phyloP scores from a whole-genome alignment of 2,329 filamentous ascomycete genomes.

The Alternaria sp. region DNA sequence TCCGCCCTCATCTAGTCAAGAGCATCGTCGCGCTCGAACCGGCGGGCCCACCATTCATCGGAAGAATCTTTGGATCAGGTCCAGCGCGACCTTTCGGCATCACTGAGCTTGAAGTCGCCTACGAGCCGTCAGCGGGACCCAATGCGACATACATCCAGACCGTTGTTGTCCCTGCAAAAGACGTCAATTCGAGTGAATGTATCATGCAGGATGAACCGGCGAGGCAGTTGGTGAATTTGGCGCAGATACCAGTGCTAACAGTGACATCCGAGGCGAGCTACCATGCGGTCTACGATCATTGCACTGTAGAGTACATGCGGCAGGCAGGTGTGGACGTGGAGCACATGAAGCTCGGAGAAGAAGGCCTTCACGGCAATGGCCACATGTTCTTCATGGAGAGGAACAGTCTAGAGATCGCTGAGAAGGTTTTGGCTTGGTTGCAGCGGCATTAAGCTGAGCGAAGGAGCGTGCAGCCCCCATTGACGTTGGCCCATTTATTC shows the following conservation, averaged over 20 bases:
- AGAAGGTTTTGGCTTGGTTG: neutral
- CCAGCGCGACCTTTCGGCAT: constrained; percentile 43
- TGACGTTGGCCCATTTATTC: neutral
- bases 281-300: constrained; percentile 64
- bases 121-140: constrained; percentile 39
- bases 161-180: constrained; percentile 24
- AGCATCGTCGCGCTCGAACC: constrained; percentile 62
- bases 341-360: constrained; percentile 31
- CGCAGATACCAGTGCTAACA: constrained; percentile 56
- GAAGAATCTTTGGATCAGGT: neutral
- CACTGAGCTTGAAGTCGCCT: constrained; percentile 40
- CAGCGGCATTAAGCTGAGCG: neutral
- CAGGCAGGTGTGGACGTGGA: constrained; percentile 49
- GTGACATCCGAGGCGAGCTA: constrained; percentile 61
- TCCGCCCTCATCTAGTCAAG: constrained; percentile 55
- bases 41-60: constrained; percentile 56
- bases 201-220: constrained; percentile 50
- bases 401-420: constrained; percentile 31
- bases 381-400: constrained; percentile 45
- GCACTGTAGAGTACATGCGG: constrained; percentile 58
- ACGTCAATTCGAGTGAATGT: constrained; percentile 42
- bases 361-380: constrained; percentile 67
- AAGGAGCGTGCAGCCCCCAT: neutral
- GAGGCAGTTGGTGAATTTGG: constrained; percentile 57
- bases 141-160: constrained; percentile 31